These are phyloP conservation scores for Vaucheria bursata DNA, from an alignment of 352 stramenopile species.

Conservation along the genomic window DNA sequence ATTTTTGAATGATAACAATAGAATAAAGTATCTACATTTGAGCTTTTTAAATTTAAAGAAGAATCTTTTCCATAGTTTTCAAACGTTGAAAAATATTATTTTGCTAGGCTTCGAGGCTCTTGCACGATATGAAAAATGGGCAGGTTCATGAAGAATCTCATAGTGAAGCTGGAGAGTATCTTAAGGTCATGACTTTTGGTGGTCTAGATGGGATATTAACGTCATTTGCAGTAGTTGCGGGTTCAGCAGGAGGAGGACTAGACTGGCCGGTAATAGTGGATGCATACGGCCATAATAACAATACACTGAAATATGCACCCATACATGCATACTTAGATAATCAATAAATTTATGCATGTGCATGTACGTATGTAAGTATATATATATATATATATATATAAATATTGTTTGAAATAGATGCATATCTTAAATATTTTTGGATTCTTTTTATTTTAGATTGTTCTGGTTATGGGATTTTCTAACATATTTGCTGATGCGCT, in stretches of 20 bases:
- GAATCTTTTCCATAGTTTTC: not conserved
- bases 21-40: not conserved
- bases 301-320: no score
- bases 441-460: no score
- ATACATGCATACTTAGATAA: no score
- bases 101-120: conserved; percentile 16
- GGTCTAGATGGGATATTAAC: conserved; percentile 84
- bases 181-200: conserved; percentile 68
- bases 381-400: not conserved
- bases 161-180: conserved; percentile 38
- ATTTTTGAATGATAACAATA: not conserved
- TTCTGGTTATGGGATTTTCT: conserved; percentile 78
- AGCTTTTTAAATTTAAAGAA: not conserved
- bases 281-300: no score
- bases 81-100: not conserved
- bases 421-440: no score
- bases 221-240: conserved; percentile 80
- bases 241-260: conserved; percentile 61
- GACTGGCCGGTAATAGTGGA: not conserved
- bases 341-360: not conserved
- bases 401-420: not conserved
- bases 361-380: not conserved
- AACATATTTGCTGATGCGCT: conserved; percentile 76
- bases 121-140: conserved; percentile 34
- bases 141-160: conserved; percentile 44